A percentile compares a stretch with the other conserved stretches of the same genome.
phyloP scores from a whole-genome alignment of 2,329 filamentous ascomycete genomes.

The Fusarium sp. region DNA sequence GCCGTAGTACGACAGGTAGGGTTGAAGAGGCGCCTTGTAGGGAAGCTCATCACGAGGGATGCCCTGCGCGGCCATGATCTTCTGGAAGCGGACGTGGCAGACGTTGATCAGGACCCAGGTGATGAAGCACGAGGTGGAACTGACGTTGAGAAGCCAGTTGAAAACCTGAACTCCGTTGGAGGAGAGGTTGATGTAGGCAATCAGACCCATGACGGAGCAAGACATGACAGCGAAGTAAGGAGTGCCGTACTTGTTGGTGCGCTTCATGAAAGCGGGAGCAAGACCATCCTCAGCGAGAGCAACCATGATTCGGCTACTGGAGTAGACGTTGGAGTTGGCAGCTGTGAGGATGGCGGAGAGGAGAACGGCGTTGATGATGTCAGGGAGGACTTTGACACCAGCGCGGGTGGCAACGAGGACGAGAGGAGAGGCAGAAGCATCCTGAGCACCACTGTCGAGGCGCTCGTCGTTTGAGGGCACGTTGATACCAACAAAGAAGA shows the following conservation, averaged over 20 bases:
- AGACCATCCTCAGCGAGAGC: conserved; percentile 72
- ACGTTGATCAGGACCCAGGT: conserved; percentile 74
- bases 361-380: conserved; percentile 82
- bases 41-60: conserved; percentile 68
- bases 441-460: conserved; percentile 63
- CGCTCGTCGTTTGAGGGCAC: conserved; percentile 70
- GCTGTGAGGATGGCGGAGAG: conserved; percentile 82
- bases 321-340: conserved; percentile 82
- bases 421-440: conserved; percentile 74
- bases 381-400: conserved; percentile 70
- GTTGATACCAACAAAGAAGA: conserved; percentile 78
- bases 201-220: conserved; percentile 66
- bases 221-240: conserved; percentile 70
- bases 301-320: conserved; percentile 74
- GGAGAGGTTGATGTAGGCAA: conserved; percentile 76
- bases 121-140: conserved; percentile 75
- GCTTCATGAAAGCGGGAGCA: conserved; percentile 68
- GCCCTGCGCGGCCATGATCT: conserved; percentile 65
- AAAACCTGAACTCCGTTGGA: conserved; percentile 70
- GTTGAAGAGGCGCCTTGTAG: conserved; percentile 71
- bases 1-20: conserved; percentile 73
- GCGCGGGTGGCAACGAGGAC: conserved; percentile 70
- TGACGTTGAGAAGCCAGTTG: conserved; percentile 79
- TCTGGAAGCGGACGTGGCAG: conserved; percentile 74
- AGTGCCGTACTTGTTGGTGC: conserved; percentile 70